Evolutionary conservation across 2,329 filamentous ascomycete genomes (phyloP).

Genomic region (Scytalidium lignicola): DNA sequence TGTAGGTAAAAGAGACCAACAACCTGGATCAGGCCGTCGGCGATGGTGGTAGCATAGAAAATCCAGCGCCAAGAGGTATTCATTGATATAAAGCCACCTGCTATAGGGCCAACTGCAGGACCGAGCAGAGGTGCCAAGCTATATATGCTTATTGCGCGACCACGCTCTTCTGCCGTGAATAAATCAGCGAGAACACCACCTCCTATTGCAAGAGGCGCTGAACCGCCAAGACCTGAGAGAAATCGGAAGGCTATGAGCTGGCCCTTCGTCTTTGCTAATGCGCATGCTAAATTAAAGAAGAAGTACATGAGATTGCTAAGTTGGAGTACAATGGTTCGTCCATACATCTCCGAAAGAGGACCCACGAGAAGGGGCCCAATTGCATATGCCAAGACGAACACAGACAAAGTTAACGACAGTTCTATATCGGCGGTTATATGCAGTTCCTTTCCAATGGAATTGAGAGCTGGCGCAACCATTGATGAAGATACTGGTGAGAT

Average conservation of each 20-base stretch:
- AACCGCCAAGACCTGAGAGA: slow-evolving; percentile 43
- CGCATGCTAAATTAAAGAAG: slow-evolving; percentile 48
- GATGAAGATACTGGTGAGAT: slow-evolving; percentile 8
- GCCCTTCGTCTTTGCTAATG: slow-evolving; percentile 38
- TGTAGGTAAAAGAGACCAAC: slow-evolving; percentile 36
- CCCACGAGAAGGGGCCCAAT: slow-evolving; percentile 53
- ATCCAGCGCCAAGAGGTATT: slow-evolving; percentile 48
- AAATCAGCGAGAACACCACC: slow-evolving; percentile 37
- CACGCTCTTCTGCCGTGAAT: slow-evolving; percentile 42
- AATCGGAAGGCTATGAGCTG: slow-evolving; percentile 41
- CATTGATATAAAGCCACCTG: slow-evolving; percentile 45
- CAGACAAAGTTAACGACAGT: slow-evolving; percentile 42
- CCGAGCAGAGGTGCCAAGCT: slow-evolving; percentile 27
- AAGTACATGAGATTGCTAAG: slow-evolving; percentile 45
- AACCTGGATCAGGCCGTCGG: slow-evolving; percentile 36
- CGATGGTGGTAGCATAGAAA: slow-evolving; percentile 44
- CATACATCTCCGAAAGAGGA: slow-evolving; percentile 49
- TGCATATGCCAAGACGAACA: slow-evolving; percentile 40
- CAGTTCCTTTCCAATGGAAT: slow-evolving; percentile 48
- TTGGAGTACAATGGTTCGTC: slow-evolving; percentile 37
- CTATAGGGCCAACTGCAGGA: slow-evolving; percentile 35
- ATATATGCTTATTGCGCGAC: slow-evolving; percentile 33
- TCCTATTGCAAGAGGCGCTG: slow-evolving; percentile 41
- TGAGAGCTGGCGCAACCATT: slow-evolving; percentile 12
- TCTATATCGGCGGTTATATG: slow-evolving; percentile 40